A percentile compares a stretch with the other conserved stretches of the same genome.
Evolutionary conservation across 2,329 filamentous ascomycete species (phyloP).

Genomic region (Didymella lethalis): DNA sequence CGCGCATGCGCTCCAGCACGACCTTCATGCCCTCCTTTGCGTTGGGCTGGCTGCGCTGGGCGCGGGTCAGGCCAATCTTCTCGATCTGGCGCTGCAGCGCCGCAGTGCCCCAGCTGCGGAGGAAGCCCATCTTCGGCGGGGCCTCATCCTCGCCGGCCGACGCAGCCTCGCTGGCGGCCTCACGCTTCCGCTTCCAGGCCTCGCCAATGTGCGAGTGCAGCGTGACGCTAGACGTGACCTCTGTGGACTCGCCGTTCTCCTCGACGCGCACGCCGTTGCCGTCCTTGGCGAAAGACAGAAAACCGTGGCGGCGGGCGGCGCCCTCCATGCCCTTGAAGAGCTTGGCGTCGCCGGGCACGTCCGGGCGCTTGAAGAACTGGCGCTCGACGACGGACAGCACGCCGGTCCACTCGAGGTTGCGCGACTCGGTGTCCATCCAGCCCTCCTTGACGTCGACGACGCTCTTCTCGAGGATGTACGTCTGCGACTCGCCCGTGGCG

Average conservation of each 20-base stretch:
- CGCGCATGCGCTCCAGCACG: constrained; percentile 74
- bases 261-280: constrained; percentile 38
- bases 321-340: constrained; percentile 44
- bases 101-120: constrained; percentile 70
- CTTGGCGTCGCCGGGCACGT: constrained; percentile 34
- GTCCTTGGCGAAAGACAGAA: constrained; percentile 38
- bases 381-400: constrained; percentile 80
- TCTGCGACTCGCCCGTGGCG: constrained; percentile 70
- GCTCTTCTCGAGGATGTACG: constrained; percentile 81
- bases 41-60: constrained; percentile 79
- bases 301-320: constrained; percentile 43
- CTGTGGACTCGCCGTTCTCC: constrained; percentile 59
- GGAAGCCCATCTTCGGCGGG: constrained; percentile 62
- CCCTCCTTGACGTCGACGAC: constrained; percentile 80
- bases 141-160: constrained; percentile 51
- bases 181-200: constrained; percentile 62
- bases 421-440: constrained; percentile 83
- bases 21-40: constrained; percentile 84
- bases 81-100: constrained; percentile 83
- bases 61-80: constrained; percentile 77
- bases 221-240: constrained; percentile 76
- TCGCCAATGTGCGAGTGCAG: constrained; percentile 77
- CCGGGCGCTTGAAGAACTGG: constrained; percentile 70
- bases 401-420: constrained; percentile 83
- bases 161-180: constrained; percentile 42